A percentile compares a stretch with the other conserved stretches of the same genome.
Conservation (phyloP, 2,329 filamentous ascomycete species). For the Cercospora zeina region DNA sequence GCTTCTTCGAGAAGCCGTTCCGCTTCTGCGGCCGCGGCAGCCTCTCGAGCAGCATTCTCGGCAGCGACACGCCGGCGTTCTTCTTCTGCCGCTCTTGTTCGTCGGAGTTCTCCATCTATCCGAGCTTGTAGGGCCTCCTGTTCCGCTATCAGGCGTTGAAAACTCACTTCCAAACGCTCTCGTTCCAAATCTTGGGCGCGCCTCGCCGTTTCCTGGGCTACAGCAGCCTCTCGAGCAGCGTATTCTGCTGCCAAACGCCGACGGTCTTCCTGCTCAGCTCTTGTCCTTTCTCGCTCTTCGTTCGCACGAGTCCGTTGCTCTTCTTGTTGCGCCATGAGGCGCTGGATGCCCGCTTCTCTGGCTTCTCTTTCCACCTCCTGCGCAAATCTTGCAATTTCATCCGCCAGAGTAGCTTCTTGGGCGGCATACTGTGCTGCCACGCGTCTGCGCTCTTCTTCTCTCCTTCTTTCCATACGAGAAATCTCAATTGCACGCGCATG, state of each 20-base stretch:
- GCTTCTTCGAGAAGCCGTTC: not conserved
- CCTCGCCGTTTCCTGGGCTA: not conserved
- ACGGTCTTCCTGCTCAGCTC: not conserved
- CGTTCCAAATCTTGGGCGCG: not conserved
- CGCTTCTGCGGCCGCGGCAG: not conserved
- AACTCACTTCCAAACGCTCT: not conserved
- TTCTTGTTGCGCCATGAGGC: not conserved
- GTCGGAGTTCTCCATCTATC: not conserved
- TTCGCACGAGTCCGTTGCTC: not conserved
- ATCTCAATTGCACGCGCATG: not conserved
- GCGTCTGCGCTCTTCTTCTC: not conserved
- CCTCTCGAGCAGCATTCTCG: not conserved
- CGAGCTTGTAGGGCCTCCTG: not conserved
- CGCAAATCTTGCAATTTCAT: not conserved
- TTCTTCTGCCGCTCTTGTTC: not conserved
- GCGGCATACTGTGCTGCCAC: not conserved
- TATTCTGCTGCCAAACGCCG: not conserved
- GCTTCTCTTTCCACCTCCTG: not conserved
- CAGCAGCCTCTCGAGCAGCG: not conserved
- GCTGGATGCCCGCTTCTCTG: not conserved
- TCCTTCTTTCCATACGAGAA: not conserved
- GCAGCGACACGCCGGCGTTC: not conserved
- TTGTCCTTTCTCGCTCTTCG: not conserved
- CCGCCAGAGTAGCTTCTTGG: not conserved
- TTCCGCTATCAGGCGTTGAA: not conserved